Percentiles rank a stretch among this genome's conserved stretches.
Conservation (phyloP, 805 yeast genomes). For the Candida succiphila region DNA sequence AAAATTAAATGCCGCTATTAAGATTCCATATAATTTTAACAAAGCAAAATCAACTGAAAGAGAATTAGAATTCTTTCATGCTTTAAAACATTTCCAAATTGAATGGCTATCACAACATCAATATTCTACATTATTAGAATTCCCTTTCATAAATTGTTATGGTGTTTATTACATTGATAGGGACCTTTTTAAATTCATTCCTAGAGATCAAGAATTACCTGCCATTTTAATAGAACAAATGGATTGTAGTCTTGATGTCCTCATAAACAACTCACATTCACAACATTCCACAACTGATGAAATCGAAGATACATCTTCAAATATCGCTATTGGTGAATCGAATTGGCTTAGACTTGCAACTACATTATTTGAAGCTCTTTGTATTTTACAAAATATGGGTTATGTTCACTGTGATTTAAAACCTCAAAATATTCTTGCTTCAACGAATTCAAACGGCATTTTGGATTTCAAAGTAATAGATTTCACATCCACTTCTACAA, state of each 20-base stretch:
- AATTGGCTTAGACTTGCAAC: constrained; percentile 24
- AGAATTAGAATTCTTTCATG: constrained; percentile 15
- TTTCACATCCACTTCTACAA: constrained; percentile 29
- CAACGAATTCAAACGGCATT: constrained; percentile 24
- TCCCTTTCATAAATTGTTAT: constrained; percentile 18
- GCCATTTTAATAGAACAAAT: constrained; percentile 17
- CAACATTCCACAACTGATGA: not conserved
- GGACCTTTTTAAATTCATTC: constrained; percentile 14
- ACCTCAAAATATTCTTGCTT: constrained; percentile 31
- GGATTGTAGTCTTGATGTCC: constrained; percentile 17
- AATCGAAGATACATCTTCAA: constrained; percentile 3
- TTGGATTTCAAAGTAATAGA: constrained; percentile 31
- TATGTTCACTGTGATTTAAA: constrained; percentile 40
- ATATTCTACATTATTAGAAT: not conserved
- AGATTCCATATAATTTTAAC: constrained; percentile 17
- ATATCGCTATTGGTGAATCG: constrained; percentile 11
- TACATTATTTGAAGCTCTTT: constrained; percentile 16
- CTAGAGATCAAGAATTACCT: constrained; percentile 16
- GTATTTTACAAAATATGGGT: constrained; percentile 15
- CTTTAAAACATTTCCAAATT: constrained; percentile 4
- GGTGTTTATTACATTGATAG: constrained; percentile 19
- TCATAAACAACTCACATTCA: constrained; percentile 6
- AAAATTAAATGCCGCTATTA: constrained; percentile 13
- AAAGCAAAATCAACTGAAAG: constrained; percentile 15
- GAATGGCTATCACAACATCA: not conserved